A percentile compares a stretch with the other conserved stretches of the same genome.
phyloP scores from a whole-genome alignment of 441 rosid species.

The Arabidopsis hybrid region DNA sequence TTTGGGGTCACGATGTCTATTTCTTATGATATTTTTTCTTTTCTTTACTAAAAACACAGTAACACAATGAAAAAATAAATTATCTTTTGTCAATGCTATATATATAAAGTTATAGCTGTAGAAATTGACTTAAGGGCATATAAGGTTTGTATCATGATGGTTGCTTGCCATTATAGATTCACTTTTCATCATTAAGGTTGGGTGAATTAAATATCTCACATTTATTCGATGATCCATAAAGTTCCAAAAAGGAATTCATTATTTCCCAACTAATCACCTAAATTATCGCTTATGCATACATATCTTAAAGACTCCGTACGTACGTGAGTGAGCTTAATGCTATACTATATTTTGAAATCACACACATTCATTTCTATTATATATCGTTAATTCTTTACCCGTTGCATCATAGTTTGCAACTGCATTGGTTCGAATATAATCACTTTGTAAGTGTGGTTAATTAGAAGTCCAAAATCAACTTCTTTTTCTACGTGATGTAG shows the following conservation, averaged over 20 bases:
- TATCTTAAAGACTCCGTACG: conserved; percentile 11
- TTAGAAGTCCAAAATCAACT: too few species aligned
- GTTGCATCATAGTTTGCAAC: not conserved
- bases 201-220: conserved; percentile 37
- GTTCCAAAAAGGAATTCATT: conserved; percentile 30
- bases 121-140: conserved; percentile 45
- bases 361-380: not conserved
- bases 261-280: conserved; percentile 32
- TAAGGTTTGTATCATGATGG: conserved; percentile 52
- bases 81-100: conserved; percentile 8
- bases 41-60: not conserved
- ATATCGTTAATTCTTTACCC: not conserved
- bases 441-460: too few species aligned
- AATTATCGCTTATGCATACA: conserved; percentile 1
- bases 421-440: too few species aligned
- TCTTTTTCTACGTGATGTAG: too few species aligned
- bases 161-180: conserved; percentile 41
- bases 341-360: not conserved
- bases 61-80: not conserved
- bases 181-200: conserved; percentile 38
- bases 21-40: not conserved
- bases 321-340: conserved; percentile 28
- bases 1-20: conserved; percentile 14
- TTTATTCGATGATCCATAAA: conserved; percentile 23
- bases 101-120: conserved; percentile 38